A percentile compares a stretch with the other conserved stretches of the same genome.
phyloP scores from a whole-genome alignment of 1,284 basidiomycete species.

The Ustilago nuda region DNA sequence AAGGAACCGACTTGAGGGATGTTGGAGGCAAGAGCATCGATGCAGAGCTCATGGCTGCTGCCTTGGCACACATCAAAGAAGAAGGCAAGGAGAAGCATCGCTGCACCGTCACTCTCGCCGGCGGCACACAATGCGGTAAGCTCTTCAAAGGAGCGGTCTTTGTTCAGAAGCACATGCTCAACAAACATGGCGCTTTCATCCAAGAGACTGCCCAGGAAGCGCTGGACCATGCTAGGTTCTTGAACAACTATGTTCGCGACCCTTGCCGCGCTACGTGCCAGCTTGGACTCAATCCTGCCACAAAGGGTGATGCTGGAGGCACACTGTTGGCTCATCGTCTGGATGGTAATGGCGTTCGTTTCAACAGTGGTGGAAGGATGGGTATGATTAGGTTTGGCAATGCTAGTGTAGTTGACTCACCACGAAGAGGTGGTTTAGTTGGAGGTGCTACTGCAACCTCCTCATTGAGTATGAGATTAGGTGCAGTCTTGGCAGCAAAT shows the following conservation, averaged over 20 bases:
- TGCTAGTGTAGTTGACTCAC: constrained; percentile 38
- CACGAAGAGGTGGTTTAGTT: constrained; percentile 7
- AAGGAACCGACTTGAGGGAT: constrained; percentile 43
- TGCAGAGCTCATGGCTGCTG: constrained; percentile 44
- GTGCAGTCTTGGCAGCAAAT: constrained; percentile 15
- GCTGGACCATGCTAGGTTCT: constrained; percentile 39
- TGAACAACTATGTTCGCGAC: constrained; percentile 58
- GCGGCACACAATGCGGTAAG: constrained; percentile 57
- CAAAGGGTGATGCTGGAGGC: constrained; percentile 1
- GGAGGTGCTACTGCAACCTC: not conserved
- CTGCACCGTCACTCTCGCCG: constrained; percentile 52
- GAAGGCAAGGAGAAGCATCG: constrained; percentile 62
- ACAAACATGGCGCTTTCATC: constrained; percentile 60
- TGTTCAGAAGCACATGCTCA: constrained; percentile 65
- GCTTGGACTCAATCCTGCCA: constrained; percentile 8
- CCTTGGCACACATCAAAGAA: constrained; percentile 50
- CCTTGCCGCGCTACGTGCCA: constrained; percentile 42
- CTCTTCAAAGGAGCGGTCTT: constrained; percentile 62
- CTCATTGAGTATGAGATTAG: constrained; percentile 40
- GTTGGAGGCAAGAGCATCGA: constrained; percentile 51
- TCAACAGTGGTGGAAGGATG: constrained; percentile 37
- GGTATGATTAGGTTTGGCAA: constrained; percentile 49
- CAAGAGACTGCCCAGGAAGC: constrained; percentile 19
- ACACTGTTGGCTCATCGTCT: constrained; percentile 20
- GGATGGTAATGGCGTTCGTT: constrained; percentile 21